Evolutionary conservation across 2,329 filamentous ascomycete genomes (phyloP), one percentile per base, ranked within the genome.

Genomic region (Alternaria gansuensis): DNA sequence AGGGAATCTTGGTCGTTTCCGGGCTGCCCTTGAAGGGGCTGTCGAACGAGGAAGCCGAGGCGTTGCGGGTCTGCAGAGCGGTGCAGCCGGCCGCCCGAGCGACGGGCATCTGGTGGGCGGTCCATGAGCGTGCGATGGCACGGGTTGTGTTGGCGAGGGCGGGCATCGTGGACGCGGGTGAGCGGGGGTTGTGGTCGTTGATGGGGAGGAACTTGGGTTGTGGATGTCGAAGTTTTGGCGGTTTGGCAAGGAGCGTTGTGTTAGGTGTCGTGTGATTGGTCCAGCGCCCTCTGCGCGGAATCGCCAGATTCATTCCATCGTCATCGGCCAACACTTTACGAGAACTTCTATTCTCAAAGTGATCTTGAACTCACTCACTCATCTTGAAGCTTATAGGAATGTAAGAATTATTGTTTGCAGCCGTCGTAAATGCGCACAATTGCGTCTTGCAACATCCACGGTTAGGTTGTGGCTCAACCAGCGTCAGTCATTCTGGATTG

Each of bases 1-100:
- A 88, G 70, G 95, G 95, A 76, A 98, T 90, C 80, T 90, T 88
- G 79, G 84, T 88, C 64, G 80, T 76, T 61, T 78, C 78, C 59
- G 78, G 76, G 65, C 76, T 64, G 68, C 76, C 79, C 75, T 81
- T 80, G 81, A 89, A 89, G 62, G 87, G 87, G 70, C 77, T 81
- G 68, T 80, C 78, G 78, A 82, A 83, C 65, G 77, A 77, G 64
- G 80, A 78, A 62, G 81, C 75, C 67, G 77, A 77, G 64, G 74
- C 69, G 72, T 70, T 75, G 67, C 79, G 80, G 71, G 77, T 77
- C 71, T 82, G 80, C 69, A 78, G 68, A 66, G 79, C 73, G 68
- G 79, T 77, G 72, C 77, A 73, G 59, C 79, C 74, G 62, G 79
- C 79, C 72, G 79, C 79, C 72, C 80, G 78, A 67, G 81, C 74